These are phyloP conservation scores for Triticum timopheevii DNA, from an alignment of 176 grass and related monocot genomes.

Conservation along the genomic window DNA sequence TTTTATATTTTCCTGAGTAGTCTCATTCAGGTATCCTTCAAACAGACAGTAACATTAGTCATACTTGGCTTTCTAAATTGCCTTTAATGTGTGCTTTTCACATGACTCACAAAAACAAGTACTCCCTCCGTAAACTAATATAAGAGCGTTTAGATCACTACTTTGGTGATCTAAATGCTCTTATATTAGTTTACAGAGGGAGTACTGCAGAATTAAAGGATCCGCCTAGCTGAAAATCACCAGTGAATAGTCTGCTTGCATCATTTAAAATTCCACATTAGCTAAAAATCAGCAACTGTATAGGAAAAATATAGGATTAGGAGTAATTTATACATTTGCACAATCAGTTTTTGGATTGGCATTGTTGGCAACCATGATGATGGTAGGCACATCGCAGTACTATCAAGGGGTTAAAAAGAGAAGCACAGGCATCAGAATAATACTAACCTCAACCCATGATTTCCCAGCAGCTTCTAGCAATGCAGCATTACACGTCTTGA, in stretches of 20 bases:
- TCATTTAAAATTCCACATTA: not conserved
- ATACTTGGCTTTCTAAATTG: not conserved
- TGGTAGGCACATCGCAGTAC: not conserved
- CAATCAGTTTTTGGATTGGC: not conserved
- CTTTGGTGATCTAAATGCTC: too few species aligned
- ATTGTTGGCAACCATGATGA: not conserved
- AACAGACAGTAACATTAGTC: not conserved
- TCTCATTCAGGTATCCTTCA: not conserved
- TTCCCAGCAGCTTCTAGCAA: constrained; percentile 85
- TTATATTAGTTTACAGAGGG: too few species aligned
- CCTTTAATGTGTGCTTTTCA: not conserved
- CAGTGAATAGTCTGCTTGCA: not conserved
- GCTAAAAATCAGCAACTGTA: not conserved
- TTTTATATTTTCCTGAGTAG: not conserved
- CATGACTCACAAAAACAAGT: not conserved
- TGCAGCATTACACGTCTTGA: constrained; percentile 87
- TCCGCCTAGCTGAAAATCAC: not conserved
- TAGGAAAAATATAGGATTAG: not conserved
- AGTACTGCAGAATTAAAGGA: not conserved
- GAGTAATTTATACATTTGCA: not conserved
- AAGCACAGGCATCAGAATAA: not conserved
- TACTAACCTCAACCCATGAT: constrained; percentile 85
- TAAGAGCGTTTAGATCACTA: too few species aligned
- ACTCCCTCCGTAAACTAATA: too few species aligned
- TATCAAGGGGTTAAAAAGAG: not conserved